These are phyloP conservation scores for Castanea sativa DNA, from an alignment of 306 rosid species.

Conservation along the genomic window DNA sequence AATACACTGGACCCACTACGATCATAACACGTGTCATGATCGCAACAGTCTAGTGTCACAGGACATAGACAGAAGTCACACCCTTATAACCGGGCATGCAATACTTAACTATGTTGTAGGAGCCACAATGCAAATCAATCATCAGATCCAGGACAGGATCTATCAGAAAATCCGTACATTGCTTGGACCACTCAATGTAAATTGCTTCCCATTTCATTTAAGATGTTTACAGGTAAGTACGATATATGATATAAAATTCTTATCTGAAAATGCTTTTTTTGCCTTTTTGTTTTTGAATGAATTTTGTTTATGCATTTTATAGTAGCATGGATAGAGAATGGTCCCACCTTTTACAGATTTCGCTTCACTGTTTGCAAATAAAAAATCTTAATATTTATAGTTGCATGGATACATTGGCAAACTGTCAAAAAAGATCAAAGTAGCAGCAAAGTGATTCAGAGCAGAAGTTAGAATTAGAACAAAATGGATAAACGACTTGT, in stretches of 20 bases:
- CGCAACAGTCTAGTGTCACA: no score
- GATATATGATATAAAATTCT: not conserved
- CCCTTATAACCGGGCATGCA: not conserved
- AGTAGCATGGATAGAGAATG: not conserved
- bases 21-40: no score
- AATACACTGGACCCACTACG: fast-evolving
- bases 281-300: no score
- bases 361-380: not conserved
- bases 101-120: conserved; percentile 38
- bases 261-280: not conserved
- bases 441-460: no score
- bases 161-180: conserved; percentile 60
- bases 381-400: not conserved
- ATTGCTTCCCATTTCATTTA: no score
- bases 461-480: no score
- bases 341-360: not conserved
- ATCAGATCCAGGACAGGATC: conserved; percentile 61
- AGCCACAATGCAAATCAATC: conserved; percentile 88
- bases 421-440: no score
- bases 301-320: not conserved
- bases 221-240: not conserved
- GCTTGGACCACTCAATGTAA: conserved; percentile 41
- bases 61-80: no score
- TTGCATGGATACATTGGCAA: not conserved
- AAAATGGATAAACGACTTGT: no score